Evolutionary conservation across 768 basidiomycete species (phyloP), one percentile per base, ranked within the genome.

Genomic region (Suillus spraguei): DNA sequence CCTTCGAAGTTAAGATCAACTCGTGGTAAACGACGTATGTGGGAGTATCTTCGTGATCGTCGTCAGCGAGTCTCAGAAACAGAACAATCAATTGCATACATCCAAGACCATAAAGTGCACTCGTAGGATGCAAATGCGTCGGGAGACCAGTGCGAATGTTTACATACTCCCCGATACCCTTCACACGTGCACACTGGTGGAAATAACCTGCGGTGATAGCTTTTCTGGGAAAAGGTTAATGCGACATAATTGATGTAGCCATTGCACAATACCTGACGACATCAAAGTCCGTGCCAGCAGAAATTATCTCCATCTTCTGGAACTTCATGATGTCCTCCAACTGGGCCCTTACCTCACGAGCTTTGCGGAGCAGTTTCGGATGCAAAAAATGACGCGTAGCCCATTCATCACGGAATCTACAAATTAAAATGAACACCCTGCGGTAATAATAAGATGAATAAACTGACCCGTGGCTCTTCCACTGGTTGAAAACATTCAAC

Each of bases 241-340:
- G 52, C 35, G 17, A 39, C 10, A 11, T 35, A n/a, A 66, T 36
- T 44, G 39, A 14, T 42, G 4, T 17, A 58, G 39, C 11, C 7
- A 32, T 22, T 10, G 24, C 20, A 74, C 80, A 20, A 35, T 62
- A 94, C 87, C 88, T 78, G 66, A 98, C 82, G 28, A 96, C 77
- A 71, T 99, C 97, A 77, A 95, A 99, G 73, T 99, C 95, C 0
- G 96, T 98, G 8, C 97, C 97, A 44, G 88, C 90, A 6, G 95
- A 94, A 68, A 94, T 85, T 24, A 94, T 76, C 55, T 92, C 92
- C 91, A 99, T 94, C 80, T 98, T 98, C 78, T 98, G 96, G 76
- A 93, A 92, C 72, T 97, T 97, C 95, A 98, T 98, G 76, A 99
- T 99, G 71, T 99, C 97, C 72, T 98, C 96, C 17, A 99, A 84